These are phyloP conservation scores for Fusarium hostae DNA, from an alignment of 2,329 filamentous ascomycete species.

Conservation along the genomic window DNA sequence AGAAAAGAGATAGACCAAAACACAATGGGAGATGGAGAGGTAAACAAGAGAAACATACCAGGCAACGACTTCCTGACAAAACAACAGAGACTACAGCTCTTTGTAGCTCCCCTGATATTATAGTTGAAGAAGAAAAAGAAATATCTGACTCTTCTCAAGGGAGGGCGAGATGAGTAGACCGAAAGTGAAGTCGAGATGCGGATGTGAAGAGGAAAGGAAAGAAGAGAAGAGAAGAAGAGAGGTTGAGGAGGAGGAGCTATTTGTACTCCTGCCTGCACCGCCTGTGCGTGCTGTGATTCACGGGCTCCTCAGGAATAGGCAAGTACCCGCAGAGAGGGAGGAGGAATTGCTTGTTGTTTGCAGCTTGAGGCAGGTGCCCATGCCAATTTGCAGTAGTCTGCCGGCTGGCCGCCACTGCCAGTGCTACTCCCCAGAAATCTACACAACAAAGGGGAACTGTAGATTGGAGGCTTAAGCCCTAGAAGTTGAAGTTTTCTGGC, in stretches of 20 bases:
- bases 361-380: constrained; percentile 17
- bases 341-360: neutral
- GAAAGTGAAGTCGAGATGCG: neutral
- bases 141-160: neutral
- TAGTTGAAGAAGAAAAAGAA: neutral
- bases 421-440: constrained; percentile 1
- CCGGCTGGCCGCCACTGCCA: constrained; percentile 14
- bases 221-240: neutral
- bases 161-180: neutral
- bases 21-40: neutral
- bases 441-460: neutral
- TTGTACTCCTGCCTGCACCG: constrained; percentile 10
- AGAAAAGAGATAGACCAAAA: neutral
- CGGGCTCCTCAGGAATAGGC: neutral
- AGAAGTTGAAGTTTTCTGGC: neutral
- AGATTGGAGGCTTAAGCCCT: neutral
- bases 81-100: constrained; percentile 22
- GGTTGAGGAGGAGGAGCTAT: neutral
- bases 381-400: constrained; percentile 1
- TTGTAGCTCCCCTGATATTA: constrained; percentile 22
- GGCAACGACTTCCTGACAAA: neutral
- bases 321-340: neutral
- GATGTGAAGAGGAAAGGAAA: constrained; percentile 10
- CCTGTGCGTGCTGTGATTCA: constrained; percentile 13
- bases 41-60: constrained; percentile 10